A percentile compares a stretch with the other conserved stretches of the same genome.
These are phyloP conservation scores for Coniochaeta prunicola DNA, from an alignment of 2,329 filamentous ascomycete genomes.

Conservation along the genomic window DNA sequence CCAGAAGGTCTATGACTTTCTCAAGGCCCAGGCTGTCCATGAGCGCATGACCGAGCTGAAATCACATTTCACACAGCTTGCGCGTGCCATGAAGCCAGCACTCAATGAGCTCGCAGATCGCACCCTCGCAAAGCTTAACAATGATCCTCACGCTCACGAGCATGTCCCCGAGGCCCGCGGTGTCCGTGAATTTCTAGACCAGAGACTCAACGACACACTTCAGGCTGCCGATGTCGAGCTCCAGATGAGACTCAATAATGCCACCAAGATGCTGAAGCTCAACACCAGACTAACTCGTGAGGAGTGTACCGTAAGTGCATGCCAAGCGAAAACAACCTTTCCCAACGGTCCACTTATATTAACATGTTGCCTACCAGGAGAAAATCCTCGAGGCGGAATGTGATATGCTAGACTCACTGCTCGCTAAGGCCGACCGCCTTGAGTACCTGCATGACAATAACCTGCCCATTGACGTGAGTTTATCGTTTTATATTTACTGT, in stretches of 20 bases:
- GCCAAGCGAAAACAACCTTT: background rate
- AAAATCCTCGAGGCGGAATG: slow-evolving; percentile 26
- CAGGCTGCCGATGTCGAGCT: slow-evolving; percentile 14
- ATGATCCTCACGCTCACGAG: slow-evolving; percentile 45
- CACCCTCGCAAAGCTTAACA: slow-evolving; percentile 48
- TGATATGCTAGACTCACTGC: slow-evolving; percentile 36
- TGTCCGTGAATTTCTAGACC: slow-evolving; percentile 44
- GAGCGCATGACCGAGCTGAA: slow-evolving; percentile 62
- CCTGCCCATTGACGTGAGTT: slow-evolving; percentile 43
- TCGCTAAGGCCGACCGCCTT: slow-evolving; percentile 38
- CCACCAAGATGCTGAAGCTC: slow-evolving; percentile 14
- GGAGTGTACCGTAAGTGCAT: slow-evolving; percentile 15
- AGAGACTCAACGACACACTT: slow-evolving; percentile 26
- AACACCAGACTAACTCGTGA: slow-evolving; percentile 10
- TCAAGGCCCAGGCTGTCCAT: slow-evolving; percentile 48
- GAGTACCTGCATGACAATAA: slow-evolving; percentile 32
- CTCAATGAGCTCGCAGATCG: slow-evolving; percentile 59
- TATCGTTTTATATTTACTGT: slow-evolving; percentile 4
- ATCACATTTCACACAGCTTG: slow-evolving; percentile 55
- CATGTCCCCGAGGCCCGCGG: slow-evolving; percentile 44
- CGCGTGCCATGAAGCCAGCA: slow-evolving; percentile 55
- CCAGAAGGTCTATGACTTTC: slow-evolving; percentile 48
- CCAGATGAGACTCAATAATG: slow-evolving; percentile 11
- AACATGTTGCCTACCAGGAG: background rate
- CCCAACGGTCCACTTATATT: background rate